Evolutionary conservation across 108 stramenopile genomes (phyloP), one percentile per base, ranked within the genome.

Genomic region (Nannochloropsis oceanica): DNA sequence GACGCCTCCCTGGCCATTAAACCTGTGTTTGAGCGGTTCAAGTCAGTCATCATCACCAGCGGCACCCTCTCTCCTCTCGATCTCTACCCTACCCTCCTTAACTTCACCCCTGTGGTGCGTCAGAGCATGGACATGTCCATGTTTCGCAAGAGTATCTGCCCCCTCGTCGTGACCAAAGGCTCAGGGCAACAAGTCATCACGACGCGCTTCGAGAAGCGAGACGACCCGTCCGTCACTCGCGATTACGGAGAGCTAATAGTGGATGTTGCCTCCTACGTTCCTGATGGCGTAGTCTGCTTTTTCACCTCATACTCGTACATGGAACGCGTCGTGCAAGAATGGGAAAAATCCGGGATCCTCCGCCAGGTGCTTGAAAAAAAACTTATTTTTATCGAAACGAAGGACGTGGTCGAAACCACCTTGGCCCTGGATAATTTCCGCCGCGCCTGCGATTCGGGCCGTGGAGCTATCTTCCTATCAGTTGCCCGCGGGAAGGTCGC

Each of bases 371-470:
- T 95, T 42, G 94, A 96, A 83, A 92, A 94, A 25, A 99, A 99
- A 89, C 91, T 99, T 8, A 92, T 99, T 34, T 99, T 97, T 84
- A 95, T 99, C 79, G 99, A 99, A 91, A 99, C 99, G 14, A 98
- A 98, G 86, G 99, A 99, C 92, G 96, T 99, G 14, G 96, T 98
- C 42, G 99, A 98, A 87, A 99, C 99, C 8, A 98, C 97, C 0
- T 86, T 99, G 79, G 97, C 99, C 2, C 88, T 99, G 18, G 97
- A 97, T 86, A 98, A 98, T 86, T 99, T 93, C 92, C 93, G 96
- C 79, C 90, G 95, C 50, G 99, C 99, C 9, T 98, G 97, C 85
- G 99, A 99, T 91, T 95, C 92, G 80, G 99, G 99, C 25, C 93
- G 97, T 10, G 99, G 99, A 11, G 99, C 97, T 11, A 95, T 99